Conservation (phyloP, 495 filamentous ascomycete genomes). For the Jackrogersella minutella region DNA sequence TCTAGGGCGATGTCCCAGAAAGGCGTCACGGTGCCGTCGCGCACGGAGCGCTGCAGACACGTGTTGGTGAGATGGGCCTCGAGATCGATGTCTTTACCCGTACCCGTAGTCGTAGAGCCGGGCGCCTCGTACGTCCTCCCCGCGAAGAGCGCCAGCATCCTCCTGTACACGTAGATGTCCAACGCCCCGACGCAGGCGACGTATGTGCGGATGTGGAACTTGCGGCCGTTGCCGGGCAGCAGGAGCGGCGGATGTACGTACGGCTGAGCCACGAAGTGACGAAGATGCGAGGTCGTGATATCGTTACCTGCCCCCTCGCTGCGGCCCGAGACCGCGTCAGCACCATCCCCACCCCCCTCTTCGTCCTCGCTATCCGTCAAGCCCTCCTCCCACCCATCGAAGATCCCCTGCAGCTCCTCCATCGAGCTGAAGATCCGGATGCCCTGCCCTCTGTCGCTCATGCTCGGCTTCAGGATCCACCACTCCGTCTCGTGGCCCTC, state of each 20-base stretch:
- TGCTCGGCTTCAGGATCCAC: conserved; percentile 98
- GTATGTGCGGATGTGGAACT: conserved; percentile 96
- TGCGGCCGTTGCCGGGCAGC: conserved; percentile 70
- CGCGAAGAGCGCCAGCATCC: conserved; percentile 94
- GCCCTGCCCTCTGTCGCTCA: conserved; percentile 95
- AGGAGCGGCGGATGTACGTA: conserved; percentile 92
- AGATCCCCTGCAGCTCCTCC: conserved; percentile 80
- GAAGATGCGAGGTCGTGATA: conserved; percentile 87
- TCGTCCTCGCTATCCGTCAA: conserved; percentile 66
- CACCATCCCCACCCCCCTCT: not conserved
- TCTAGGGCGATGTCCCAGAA: conserved; percentile 72
- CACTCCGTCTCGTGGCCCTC: conserved; percentile 70
- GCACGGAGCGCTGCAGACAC: conserved; percentile 74
- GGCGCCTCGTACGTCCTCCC: conserved; percentile 67
- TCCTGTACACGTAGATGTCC: conserved; percentile 83
- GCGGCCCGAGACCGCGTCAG: conserved; percentile 2
- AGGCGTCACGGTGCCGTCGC: conserved; percentile 59
- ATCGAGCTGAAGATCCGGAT: conserved; percentile 87
- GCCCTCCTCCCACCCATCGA: conserved; percentile 82
- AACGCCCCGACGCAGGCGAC: conserved; percentile 81
- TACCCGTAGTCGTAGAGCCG: conserved; percentile 47
- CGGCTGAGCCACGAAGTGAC: conserved; percentile 95
- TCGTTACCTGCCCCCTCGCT: conserved; percentile 46
- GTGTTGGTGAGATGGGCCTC: conserved; percentile 90
- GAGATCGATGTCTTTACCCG: conserved; percentile 56